phyloP scores from a whole-genome alignment of 2,329 filamentous ascomycete species.

The Beauveria sp. region DNA sequence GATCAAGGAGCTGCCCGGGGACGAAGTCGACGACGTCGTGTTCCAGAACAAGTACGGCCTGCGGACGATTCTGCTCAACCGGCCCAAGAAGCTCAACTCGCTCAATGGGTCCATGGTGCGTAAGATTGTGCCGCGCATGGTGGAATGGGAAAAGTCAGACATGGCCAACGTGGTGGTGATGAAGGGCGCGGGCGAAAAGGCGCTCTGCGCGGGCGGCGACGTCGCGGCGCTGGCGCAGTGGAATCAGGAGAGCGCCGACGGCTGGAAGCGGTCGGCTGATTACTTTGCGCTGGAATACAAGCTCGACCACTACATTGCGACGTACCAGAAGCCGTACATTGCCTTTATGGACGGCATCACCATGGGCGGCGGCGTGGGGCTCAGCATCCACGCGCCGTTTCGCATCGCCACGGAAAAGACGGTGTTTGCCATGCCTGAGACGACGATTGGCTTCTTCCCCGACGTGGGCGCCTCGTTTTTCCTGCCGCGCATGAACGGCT shows the following conservation, averaged over 20 bases:
- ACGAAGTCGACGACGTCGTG: conserved; percentile 83
- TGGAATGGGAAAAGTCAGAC: conserved; percentile 93
- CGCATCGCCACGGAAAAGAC: conserved; percentile 94
- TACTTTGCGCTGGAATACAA: conserved; percentile 96
- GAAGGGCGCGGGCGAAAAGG: conserved; percentile 77
- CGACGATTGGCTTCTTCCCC: conserved; percentile 96
- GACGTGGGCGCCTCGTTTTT: conserved; percentile 97
- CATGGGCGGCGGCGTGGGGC: conserved; percentile 94
- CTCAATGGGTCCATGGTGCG: conserved; percentile 90
- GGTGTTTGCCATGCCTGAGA: conserved; percentile 97
- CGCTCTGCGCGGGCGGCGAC: conserved; percentile 91
- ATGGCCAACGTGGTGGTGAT: conserved; percentile 89
- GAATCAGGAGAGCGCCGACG: conserved; percentile 61
- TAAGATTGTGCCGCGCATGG: conserved; percentile 82
- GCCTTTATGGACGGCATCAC: conserved; percentile 97
- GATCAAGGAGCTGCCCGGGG: conserved; percentile 52
- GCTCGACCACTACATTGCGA: conserved; percentile 91
- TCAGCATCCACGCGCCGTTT: conserved; percentile 92
- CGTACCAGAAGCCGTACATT: conserved; percentile 86
- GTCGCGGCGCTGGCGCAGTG: conserved; percentile 69
- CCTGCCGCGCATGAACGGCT: conserved; percentile 79
- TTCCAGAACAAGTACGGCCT: conserved; percentile 87
- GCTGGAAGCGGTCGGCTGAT: conserved; percentile 66
- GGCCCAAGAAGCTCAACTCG: conserved; percentile 84
- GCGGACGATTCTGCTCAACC: conserved; percentile 88